Evolutionary conservation across 2,329 filamentous ascomycete species (phyloP), one percentile per base, ranked within the genome.

Genomic region (Arthrobotrys pseudoclavata): DNA sequence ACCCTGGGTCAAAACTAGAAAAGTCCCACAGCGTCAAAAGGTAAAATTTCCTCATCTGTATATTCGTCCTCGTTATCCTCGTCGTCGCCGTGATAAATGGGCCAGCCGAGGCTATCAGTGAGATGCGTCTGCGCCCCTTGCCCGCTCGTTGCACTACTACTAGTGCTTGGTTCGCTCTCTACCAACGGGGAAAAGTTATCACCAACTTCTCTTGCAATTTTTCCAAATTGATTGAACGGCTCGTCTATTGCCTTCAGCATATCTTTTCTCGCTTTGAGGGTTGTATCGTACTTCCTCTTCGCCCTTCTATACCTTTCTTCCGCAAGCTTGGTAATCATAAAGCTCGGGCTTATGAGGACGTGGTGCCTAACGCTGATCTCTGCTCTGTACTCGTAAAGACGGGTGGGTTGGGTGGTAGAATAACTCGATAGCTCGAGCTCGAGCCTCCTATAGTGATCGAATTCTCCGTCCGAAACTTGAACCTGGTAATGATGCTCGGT

Each of bases 191-290:
- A 24, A 45, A 72, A 72, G 22, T 29, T 55, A 0, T 61, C 24
- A 4, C 42, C 50, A 20, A 72, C 48, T 31, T 72, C 69, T 20
- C 60, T 60, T 15, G 10, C 4, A 26, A 47, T 68, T 24, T 37
- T 67, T 31, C 69, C 69, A 22, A 61, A 31, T 29, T 42, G 29
- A 29, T 74, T 47, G 10, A 67, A 34, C 1, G 69, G 69, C 22
- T 74, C 69, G 9, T 34, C 2, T 15, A 74, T 24, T 3, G 12
- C 4, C n/a, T 50, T 52, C 42, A 67, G 50, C 34, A 52, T 13
- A 13, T 2, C 26, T 29, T 62, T 67, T 10, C 62, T 50, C 3
- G 42, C 26, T n/a, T 12, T n/a, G 2, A 77, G 13, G 3, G 29
- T 42, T 13, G 31, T 10, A 9, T 77, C 34, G 26, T 71, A 68